A percentile compares a stretch with the other conserved stretches of the same genome.
phyloP scores from a whole-genome alignment of 257 asterid genomes.

The Dorcoceras hygrometricum region DNA sequence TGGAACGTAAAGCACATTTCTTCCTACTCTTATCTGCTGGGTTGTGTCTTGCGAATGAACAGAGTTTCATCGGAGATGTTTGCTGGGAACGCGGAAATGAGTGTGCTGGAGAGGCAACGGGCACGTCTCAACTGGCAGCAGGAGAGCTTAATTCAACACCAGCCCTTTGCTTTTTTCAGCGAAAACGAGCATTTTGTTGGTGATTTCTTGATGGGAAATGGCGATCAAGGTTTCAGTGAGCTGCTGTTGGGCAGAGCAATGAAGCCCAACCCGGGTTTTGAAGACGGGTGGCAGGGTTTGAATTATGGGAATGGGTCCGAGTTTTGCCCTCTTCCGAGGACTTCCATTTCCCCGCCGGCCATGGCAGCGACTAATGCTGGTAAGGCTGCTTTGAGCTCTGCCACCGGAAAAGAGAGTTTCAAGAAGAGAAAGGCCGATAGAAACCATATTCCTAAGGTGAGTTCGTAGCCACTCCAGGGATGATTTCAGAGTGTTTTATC shows the following conservation, averaged over 20 bases:
- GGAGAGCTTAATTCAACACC: conserved; percentile 29
- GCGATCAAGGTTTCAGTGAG: conserved; percentile 45
- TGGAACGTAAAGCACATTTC: background rate
- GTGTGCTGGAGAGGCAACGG: conserved; percentile 50
- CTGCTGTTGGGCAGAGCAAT: conserved; percentile 38
- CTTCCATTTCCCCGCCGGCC: conserved; percentile 55
- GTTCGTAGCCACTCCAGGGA: background rate
- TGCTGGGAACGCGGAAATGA: conserved; percentile 33
- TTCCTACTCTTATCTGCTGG: background rate
- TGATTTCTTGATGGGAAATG: conserved; percentile 15
- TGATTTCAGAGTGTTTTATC: background rate
- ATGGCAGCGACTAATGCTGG: conserved; percentile 34
- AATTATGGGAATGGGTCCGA: conserved; percentile 32
- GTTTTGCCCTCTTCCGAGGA: conserved; percentile 41
- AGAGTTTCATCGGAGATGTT: conserved; percentile 42
- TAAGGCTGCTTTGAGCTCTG: conserved; percentile 27
- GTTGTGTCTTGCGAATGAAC: conserved; percentile 30
- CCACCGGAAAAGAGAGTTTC: conserved; percentile 39
- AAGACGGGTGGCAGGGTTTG: conserved; percentile 27
- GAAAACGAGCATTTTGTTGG: conserved; percentile 28
- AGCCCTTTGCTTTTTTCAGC: conserved; percentile 26
- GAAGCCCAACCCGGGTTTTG: conserved; percentile 53
- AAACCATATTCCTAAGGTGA: conserved; percentile 45
- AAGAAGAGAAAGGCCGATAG: conserved; percentile 65
- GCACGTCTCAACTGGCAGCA: conserved; percentile 47